Base-by-base conservation (phyloP, 1,139 yeast species). In the Pichia sp. region DNA sequence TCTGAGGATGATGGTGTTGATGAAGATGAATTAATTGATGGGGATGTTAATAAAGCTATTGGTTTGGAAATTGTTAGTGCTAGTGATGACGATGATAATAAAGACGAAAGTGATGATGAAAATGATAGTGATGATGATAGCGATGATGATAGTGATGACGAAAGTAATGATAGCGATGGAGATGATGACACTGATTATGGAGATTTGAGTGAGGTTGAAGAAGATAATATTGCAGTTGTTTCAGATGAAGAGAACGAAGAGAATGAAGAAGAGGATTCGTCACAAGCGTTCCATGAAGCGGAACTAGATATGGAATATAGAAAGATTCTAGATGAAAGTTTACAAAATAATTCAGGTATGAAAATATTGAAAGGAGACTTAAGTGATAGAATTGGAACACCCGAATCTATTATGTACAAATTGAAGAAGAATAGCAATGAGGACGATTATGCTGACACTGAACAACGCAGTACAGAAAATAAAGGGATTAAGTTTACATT, bases 231-330 rank as follows among this genome's bases (percentile, higher is more conserved):
- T 2, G 59, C 51, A 8, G 58, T 56, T 13, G 70, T 58, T 38
- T 60, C 53, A 1, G 64, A 62, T 7, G 69, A 63, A 0, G 61
- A 56, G 1, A 53, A 46, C 4, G 55, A 53, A 1, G 53, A 47
- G 1, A 36, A 68, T 10, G 63, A 59, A 10, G 38, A 34, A 28
- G 44, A 29, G 28, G 50, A 46, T 16, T 48, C 44, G 13, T 57
- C 51, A 25, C 53, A 67, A 49, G 73, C 70, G 33, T 56, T 53
- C 33, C 56, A 45, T 33, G 54, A 53, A 16, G 54, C 54, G 8
- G 53, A 54, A 42, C 18, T 54, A 7, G 87, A 82, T 46, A 73
- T 69, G 52, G 84, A 82, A 59, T 76, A 78, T 57, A 76, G 76
- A 50, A 70, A 67, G 52, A 67, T 83, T 61, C 69, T 81, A 50